Evolutionary conservation across 2,329 filamentous ascomycete species (phyloP).

Genomic region (Leptographium galeiforme): DNA sequence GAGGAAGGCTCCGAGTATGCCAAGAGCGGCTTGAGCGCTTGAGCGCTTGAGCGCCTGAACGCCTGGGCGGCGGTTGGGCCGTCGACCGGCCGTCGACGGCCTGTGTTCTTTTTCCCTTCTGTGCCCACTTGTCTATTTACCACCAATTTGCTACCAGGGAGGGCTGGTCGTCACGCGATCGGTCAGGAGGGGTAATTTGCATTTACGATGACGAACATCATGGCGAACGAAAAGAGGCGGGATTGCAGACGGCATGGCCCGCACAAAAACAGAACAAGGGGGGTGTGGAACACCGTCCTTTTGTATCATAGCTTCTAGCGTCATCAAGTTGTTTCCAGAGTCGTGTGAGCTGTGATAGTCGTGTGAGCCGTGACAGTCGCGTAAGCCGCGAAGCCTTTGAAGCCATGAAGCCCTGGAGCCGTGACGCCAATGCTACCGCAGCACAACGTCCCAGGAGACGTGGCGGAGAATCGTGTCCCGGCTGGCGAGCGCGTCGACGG

Average conservation of each 20-base stretch:
- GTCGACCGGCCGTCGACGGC: too few species aligned
- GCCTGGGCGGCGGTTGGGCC: too few species aligned
- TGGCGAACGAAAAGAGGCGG: neutral
- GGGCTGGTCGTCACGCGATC: neutral
- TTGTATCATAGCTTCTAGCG: conserved; percentile 1
- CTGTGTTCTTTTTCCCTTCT: neutral
- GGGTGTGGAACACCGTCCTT: neutral
- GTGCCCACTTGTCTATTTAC: neutral
- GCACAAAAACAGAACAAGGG: neutral
- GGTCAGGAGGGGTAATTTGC: neutral
- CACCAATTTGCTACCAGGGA: neutral
- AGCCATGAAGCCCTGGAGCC: too few species aligned
- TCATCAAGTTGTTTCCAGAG: neutral
- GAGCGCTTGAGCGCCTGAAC: too few species aligned
- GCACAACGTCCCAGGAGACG: conserved; percentile 4
- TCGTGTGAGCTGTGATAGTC: too few species aligned
- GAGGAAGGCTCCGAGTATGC: conserved; percentile 29
- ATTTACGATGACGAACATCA: neutral
- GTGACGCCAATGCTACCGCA: neutral
- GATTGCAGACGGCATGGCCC: neutral
- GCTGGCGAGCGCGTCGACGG: conserved; percentile 13
- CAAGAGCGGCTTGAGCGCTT: too few species aligned
- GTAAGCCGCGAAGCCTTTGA: too few species aligned
- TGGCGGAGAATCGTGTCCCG: neutral
- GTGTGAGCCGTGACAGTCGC: neutral